Evolutionary conservation across 2,329 filamentous ascomycete species (phyloP).

Genomic region (Pezicula rhizophila): DNA sequence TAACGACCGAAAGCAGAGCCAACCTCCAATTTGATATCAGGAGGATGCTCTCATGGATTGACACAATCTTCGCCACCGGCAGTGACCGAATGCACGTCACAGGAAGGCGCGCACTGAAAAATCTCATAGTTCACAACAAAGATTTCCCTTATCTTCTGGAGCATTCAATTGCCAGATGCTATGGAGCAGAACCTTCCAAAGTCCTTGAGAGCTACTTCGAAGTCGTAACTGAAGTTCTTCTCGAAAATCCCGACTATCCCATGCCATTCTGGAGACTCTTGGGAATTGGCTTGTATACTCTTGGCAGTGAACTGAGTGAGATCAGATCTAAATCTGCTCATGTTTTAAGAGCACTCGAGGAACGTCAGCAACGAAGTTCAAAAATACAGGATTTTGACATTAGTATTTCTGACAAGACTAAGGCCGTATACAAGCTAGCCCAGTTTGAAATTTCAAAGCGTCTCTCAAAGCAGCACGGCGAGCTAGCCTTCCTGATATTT

Average conservation of each 20-base stretch:
- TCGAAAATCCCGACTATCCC: constrained; percentile 75
- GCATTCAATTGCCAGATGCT: constrained; percentile 87
- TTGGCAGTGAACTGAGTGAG: constrained; percentile 85
- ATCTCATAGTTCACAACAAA: constrained; percentile 84
- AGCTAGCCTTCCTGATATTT: constrained; percentile 88
- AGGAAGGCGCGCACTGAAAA: constrained; percentile 80
- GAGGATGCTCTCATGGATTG: constrained; percentile 91
- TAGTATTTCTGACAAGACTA: constrained; percentile 96
- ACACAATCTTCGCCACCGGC: constrained; percentile 85
- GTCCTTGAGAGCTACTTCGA: constrained; percentile 93
- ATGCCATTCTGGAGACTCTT: constrained; percentile 88
- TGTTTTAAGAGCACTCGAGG: constrained; percentile 74
- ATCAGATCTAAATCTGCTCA: constrained; percentile 84
- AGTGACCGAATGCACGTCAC: constrained; percentile 91
- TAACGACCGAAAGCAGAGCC: constrained; percentile 83
- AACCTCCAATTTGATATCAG: constrained; percentile 85
- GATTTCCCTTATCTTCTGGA: constrained; percentile 81
- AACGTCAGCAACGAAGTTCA: constrained; percentile 76
- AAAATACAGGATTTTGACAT: constrained; percentile 97
- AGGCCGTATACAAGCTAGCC: constrained; percentile 93
- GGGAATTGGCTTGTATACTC: constrained; percentile 80
- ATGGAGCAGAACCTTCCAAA: constrained; percentile 72
- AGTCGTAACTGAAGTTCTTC: constrained; percentile 81
- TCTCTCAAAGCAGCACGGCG: constrained; percentile 79
- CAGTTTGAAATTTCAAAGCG: constrained; percentile 95